A percentile compares a stretch with the other conserved stretches of the same genome.
Conservation (phyloP, 331 rosid species). For the Quercus lobata region DNA sequence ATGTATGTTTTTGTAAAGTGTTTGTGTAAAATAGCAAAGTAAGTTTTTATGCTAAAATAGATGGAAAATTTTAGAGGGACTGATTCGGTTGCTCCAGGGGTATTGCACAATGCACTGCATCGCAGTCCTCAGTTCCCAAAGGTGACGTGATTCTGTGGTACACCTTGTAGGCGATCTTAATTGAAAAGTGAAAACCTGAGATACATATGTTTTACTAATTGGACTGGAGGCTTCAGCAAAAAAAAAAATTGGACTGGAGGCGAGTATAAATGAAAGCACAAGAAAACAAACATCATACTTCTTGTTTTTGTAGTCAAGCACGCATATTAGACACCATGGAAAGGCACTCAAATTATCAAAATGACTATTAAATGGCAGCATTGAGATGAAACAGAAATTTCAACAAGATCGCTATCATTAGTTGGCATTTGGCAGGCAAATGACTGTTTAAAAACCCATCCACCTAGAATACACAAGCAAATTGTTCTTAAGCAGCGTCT, state of each 20-base stretch:
- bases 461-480: neutral
- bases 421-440: neutral
- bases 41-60: rapidly evolving
- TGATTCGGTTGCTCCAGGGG: too few species aligned
- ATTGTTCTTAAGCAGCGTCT: neutral
- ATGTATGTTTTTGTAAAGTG: rapidly evolving
- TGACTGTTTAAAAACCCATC: neutral
- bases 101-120: too few species aligned
- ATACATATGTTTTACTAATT: too few species aligned
- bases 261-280: neutral
- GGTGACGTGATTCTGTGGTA: too few species aligned
- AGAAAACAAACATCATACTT: neutral
- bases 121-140: too few species aligned
- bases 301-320: neutral
- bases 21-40: too few species aligned
- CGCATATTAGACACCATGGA: too few species aligned
- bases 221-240: too few species aligned
- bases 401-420: neutral
- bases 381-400: neutral
- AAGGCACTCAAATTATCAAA: neutral
- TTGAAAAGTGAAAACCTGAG: too few species aligned
- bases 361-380: neutral
- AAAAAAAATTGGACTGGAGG: too few species aligned
- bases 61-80: too few species aligned
- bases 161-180: too few species aligned